Base-by-base conservation (phyloP, 306 rosid species). In the Inga oerstediana region DNA sequence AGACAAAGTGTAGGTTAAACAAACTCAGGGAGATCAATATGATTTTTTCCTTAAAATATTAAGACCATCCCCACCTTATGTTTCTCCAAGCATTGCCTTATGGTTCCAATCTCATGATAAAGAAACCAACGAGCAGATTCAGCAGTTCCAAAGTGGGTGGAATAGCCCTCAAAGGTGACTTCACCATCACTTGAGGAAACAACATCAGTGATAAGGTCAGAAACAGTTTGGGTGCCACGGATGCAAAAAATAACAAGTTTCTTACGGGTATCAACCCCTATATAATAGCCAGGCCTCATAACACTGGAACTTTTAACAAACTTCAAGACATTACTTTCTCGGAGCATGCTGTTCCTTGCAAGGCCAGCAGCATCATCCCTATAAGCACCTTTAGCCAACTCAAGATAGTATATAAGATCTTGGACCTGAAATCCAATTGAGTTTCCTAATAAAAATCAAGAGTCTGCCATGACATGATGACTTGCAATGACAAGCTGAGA, bases 81-180 rank as follows among this genome's bases (percentile, higher is more conserved):
- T 89, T 91, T 94, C 87, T 85, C 89, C 91, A 94, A 80, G 86
- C 87, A 91, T 61, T 85, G 87, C 87, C 91, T 88, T 76, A 94
- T 84, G 81, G 79, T 87, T 83, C 77, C 94, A 77, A 94, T 82
- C 83, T 94, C 97, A 74, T 97, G 95, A 70, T 48, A 81, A 74
- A 97, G 95, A 90, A 94, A 94, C 99, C 99, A 97, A 68, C 93
- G 94, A 79, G 99, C 97, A 84, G 93, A 91, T 91, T 97, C 97
- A 44, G 95, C 87, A 27, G 93, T 94, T 72, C 99, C 98, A 52
- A 97, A 92, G 91, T 97, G 99, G 48, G 97, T 89, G 65, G 97
- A 91, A 89, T 85, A 94, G 82, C 98, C 99, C 81, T 94, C 97
- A 82, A 85, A 90, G 48, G 95, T 94, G 85, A 94, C 88, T 84